phyloP scores from a whole-genome alignment of 2,329 filamentous ascomycete species.

The Penicillium nordicum region DNA sequence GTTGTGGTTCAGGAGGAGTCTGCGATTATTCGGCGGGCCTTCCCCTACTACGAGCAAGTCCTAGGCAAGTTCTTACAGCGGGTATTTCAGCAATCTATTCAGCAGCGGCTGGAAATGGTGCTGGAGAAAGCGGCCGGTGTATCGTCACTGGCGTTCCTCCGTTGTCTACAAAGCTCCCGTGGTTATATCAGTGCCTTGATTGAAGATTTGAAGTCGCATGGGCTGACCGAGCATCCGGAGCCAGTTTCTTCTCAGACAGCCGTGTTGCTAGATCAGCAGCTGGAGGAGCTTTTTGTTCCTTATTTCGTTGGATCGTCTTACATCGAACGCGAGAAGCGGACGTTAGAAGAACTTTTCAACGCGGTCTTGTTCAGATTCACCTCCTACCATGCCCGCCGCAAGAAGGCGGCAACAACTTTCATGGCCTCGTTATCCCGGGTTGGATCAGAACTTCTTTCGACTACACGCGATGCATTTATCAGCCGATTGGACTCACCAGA shows the following conservation, averaged over 20 bases:
- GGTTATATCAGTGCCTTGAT: constrained; percentile 83
- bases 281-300: constrained; percentile 64
- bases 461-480: constrained; percentile 86
- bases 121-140: constrained; percentile 90
- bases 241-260: constrained; percentile 82
- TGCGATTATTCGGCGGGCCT: constrained; percentile 91
- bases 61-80: constrained; percentile 89
- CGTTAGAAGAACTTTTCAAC: constrained; percentile 77
- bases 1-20: constrained; percentile 97
- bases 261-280: constrained; percentile 63
- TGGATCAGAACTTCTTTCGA: constrained; percentile 80
- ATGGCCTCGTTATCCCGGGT: constrained; percentile 89
- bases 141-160: constrained; percentile 85
- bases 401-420: constrained; percentile 86
- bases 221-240: constrained; percentile 91
- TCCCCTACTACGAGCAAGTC: constrained; percentile 94
- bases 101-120: constrained; percentile 92
- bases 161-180: constrained; percentile 84
- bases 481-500: constrained; percentile 86
- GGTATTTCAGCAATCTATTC: constrained; percentile 96
- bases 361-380: constrained; percentile 95
- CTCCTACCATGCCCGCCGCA: constrained; percentile 75
- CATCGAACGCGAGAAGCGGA: constrained; percentile 63
- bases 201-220: constrained; percentile 90
- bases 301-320: constrained; percentile 65